Evolutionary conservation across 2,329 filamentous ascomycete species (phyloP).

Genomic region (Colletotrichum tanaceti): DNA sequence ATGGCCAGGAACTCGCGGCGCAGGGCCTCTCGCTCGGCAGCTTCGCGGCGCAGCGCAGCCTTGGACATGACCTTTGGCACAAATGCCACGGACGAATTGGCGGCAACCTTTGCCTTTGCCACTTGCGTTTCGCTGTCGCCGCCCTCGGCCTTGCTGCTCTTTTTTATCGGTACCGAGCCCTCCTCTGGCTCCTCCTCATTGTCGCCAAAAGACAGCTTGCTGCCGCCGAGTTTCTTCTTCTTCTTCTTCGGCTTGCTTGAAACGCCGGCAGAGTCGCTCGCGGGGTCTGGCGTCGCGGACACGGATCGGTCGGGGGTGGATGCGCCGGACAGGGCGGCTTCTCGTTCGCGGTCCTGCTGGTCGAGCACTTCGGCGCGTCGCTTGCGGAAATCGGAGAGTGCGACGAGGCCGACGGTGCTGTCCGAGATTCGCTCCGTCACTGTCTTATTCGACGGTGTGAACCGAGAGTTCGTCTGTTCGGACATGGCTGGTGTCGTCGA

Average conservation of each 20-base stretch:
- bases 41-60: slow-evolving; percentile 81
- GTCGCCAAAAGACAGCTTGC: slow-evolving; percentile 73
- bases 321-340: slow-evolving; percentile 62
- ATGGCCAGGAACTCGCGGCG: slow-evolving; percentile 84
- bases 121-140: slow-evolving; percentile 44
- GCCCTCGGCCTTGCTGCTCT: slow-evolving; percentile 41
- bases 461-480: slow-evolving; percentile 64
- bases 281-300: slow-evolving; percentile 59
- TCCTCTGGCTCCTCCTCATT: slow-evolving; percentile 68
- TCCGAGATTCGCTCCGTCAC: slow-evolving; percentile 86
- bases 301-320: slow-evolving; percentile 63
- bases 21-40: slow-evolving; percentile 80
- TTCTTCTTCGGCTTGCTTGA: slow-evolving; percentile 56
- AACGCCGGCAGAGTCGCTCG: slow-evolving; percentile 49
- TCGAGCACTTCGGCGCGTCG: slow-evolving; percentile 94
- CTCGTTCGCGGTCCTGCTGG: slow-evolving; percentile 85
- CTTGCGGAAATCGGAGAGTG: slow-evolving; percentile 94
- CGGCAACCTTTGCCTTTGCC: slow-evolving; percentile 64
- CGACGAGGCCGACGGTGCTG: slow-evolving; percentile 90
- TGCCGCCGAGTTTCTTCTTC: slow-evolving; percentile 56
- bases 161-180: slow-evolving; percentile 43
- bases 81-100: slow-evolving; percentile 70
- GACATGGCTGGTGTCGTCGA: slow-evolving; percentile 52
- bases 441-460: slow-evolving; percentile 79
- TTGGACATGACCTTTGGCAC: slow-evolving; percentile 78